Evolutionary conservation across 192 early-diverging fungal species (phyloP).

Genomic region (Coemansia furcata): DNA sequence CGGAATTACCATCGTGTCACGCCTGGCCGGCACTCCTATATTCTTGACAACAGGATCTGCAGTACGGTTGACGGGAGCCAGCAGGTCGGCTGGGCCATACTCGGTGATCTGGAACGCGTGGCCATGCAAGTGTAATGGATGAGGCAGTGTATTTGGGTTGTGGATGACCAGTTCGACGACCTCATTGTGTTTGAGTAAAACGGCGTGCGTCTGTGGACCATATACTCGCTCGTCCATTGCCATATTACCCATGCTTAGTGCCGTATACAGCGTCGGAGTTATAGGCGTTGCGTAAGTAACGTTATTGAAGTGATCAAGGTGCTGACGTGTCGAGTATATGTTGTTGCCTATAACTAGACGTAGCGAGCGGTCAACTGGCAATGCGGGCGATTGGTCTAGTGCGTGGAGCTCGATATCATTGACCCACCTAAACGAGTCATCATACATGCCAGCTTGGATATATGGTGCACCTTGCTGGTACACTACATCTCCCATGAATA

Average conservation of each 20-base stretch:
- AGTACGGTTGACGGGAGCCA: conserved; percentile 14
- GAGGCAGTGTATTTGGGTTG: conserved; percentile 68
- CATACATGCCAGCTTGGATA: conserved; percentile 15
- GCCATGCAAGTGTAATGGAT: conserved; percentile 81
- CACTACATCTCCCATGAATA: conserved; percentile 55
- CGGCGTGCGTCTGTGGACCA: conserved; percentile 59
- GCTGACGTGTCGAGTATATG: conserved; percentile 61
- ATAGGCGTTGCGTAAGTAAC: conserved; percentile 60
- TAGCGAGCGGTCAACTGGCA: conserved; percentile 48
- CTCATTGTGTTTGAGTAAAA: conserved; percentile 60
- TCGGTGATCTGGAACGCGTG: conserved; percentile 72
- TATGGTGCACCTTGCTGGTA: conserved; percentile 57
- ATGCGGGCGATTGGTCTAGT: conserved; percentile 51
- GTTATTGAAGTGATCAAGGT: conserved; percentile 73
- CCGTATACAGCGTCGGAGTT: conserved; percentile 65
- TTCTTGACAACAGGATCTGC: conserved; percentile 5
- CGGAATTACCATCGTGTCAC: conserved; percentile 65
- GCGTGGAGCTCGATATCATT: conserved; percentile 51
- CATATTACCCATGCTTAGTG: conserved; percentile 56
- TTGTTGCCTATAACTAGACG: conserved; percentile 54
- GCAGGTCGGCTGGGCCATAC: conserved; percentile 52
- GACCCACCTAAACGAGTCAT: neutral
- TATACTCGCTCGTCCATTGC: conserved; percentile 58
- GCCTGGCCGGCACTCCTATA: conserved; percentile 22
- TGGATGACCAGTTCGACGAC: conserved; percentile 66